Percentiles rank a stretch among this genome's conserved stretches.
These are phyloP conservation scores for Venturia oleaginea DNA, from an alignment of 2,329 filamentous ascomycete species.

Conservation along the genomic window DNA sequence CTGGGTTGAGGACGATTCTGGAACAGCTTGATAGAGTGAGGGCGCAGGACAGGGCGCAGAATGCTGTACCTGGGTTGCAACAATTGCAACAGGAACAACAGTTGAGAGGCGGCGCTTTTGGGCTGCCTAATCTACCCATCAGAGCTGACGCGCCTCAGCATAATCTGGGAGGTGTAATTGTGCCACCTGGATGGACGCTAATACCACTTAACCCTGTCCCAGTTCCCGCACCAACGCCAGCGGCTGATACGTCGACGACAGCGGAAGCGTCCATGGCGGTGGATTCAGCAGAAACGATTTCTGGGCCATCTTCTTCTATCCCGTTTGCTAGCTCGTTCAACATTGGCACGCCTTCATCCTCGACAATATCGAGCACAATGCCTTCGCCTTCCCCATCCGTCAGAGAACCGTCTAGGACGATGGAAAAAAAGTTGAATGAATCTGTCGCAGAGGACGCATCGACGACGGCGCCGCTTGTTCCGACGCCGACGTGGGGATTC, in stretches of 20 bases:
- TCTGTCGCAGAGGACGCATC: neutral
- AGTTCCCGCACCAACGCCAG: neutral
- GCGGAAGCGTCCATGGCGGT: neutral
- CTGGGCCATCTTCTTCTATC: neutral
- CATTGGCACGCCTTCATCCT: neutral
- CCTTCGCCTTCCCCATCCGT: neutral
- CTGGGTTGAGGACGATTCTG: neutral
- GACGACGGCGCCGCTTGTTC: neutral
- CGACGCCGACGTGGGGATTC: constrained; percentile 3
- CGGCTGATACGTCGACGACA: constrained; percentile 1
- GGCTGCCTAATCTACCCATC: neutral
- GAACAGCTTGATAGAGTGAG: constrained; percentile 7
- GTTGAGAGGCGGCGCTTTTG: neutral
- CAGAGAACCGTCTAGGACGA: neutral
- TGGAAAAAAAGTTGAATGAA: neutral
- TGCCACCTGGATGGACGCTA: constrained; percentile 9
- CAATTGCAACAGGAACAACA: neutral
- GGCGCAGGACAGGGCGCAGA: neutral
- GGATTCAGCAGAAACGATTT: neutral
- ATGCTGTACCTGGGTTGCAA: neutral
- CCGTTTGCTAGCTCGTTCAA: neutral
- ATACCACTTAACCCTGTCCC: constrained; percentile 5
- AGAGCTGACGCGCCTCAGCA: neutral
- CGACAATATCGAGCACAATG: neutral
- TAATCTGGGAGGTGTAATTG: neutral